Conservation (phyloP, 345 rosid species). For the Lumnitzera littorea region DNA sequence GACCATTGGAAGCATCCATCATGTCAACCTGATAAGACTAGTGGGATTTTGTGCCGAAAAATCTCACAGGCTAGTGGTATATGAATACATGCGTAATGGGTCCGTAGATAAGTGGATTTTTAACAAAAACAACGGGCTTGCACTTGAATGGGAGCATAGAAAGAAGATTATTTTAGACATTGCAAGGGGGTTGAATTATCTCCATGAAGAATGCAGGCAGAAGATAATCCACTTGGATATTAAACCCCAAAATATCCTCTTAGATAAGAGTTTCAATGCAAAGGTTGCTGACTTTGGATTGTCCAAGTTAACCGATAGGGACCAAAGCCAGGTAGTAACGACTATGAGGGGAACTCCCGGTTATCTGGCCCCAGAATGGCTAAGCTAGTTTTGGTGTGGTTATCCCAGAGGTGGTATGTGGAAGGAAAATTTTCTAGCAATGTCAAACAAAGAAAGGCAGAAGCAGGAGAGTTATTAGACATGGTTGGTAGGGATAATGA, state of each 20-base stretch:
- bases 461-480: constrained; percentile 1
- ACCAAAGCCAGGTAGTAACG: constrained; percentile 8
- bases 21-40: constrained; percentile 13
- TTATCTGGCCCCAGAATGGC: background rate
- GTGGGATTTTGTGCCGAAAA: constrained; percentile 21
- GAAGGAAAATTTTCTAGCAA: constrained; percentile 1
- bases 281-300: constrained; percentile 16
- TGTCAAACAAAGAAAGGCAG: background rate
- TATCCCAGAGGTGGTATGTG: background rate
- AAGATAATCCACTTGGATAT: constrained; percentile 8
- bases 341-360: constrained; percentile 7
- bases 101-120: constrained; percentile 18
- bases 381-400: background rate
- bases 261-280: background rate
- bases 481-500: constrained; percentile 4
- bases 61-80: constrained; percentile 15
- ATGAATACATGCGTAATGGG: constrained; percentile 12
- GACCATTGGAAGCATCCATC: no score
- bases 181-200: constrained; percentile 17
- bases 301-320: constrained; percentile 8
- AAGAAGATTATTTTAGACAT: constrained; percentile 12
- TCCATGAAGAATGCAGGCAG: constrained; percentile 10
- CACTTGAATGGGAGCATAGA: constrained; percentile 10
- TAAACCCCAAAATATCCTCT: constrained; percentile 9
- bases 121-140: background rate